Evolutionary conservation across 257 asterid genomes (phyloP).

Genomic region (Lycium barbarum): DNA sequence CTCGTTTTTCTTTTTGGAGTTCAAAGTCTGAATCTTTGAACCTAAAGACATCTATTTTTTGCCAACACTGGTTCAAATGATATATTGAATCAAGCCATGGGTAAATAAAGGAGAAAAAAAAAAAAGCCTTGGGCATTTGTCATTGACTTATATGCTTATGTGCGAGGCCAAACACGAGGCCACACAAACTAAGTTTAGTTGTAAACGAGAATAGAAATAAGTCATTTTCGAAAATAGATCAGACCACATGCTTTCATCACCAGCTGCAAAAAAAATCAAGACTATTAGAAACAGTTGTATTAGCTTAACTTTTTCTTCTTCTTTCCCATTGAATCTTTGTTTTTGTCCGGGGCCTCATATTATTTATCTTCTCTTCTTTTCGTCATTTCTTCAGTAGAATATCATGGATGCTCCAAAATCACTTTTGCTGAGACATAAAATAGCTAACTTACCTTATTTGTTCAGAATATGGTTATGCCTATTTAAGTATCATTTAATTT

Average conservation of each 20-base stretch:
- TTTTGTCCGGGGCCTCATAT: neutral
- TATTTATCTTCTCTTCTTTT: neutral
- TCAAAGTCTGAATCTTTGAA: constrained; percentile 2
- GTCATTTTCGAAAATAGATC: neutral
- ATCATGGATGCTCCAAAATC: constrained; percentile 12
- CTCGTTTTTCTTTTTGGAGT: constrained; percentile 16
- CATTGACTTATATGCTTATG: constrained; percentile 1
- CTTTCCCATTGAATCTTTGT: neutral
- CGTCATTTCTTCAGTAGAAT: neutral
- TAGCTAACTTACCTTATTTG: neutral
- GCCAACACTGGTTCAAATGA: neutral
- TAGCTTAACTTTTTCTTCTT: neutral
- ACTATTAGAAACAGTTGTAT: neutral
- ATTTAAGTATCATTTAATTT: constrained; percentile 17
- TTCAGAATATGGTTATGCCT: constrained; percentile 22
- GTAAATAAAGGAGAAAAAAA: neutral
- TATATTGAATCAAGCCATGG: constrained; percentile 2
- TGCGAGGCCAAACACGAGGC: neutral
- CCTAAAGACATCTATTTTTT: neutral
- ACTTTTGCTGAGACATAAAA: neutral
- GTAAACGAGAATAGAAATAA: neutral
- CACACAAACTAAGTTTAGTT: constrained; percentile 2
- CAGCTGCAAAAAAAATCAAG: neutral
- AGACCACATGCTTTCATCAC: neutral
- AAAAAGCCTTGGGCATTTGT: neutral